Evolutionary conservation across 2,329 filamentous ascomycete genomes (phyloP).

Genomic region (Tolypocladium inflatum): DNA sequence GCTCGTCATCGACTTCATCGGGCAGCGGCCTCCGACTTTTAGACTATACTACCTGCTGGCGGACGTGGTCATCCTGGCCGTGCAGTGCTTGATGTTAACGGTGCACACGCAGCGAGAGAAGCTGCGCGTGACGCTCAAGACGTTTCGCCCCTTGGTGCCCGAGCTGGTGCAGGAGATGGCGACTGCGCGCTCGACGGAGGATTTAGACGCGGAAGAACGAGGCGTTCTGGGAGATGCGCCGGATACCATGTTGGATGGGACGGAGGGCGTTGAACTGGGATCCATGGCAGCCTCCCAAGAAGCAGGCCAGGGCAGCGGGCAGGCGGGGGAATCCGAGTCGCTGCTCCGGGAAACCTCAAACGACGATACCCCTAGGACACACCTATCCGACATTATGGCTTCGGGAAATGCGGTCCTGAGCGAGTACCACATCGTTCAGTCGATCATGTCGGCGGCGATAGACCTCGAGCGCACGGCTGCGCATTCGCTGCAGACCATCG

Average conservation of each 20-base stretch:
- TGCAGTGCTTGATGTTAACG: slow-evolving; percentile 57
- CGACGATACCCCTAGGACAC: slow-evolving; percentile 23
- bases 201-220: slow-evolving; percentile 48
- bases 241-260: slow-evolving; percentile 24
- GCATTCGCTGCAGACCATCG: slow-evolving; percentile 42
- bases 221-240: slow-evolving; percentile 34
- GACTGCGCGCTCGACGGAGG: slow-evolving; percentile 28
- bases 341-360: slow-evolving; percentile 13
- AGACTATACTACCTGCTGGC: slow-evolving; percentile 43
- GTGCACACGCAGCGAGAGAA: slow-evolving; percentile 52
- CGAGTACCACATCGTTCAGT: slow-evolving; percentile 43
- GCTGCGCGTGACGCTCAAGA: slow-evolving; percentile 38
- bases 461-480: slow-evolving; percentile 38
- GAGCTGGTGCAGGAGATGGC: slow-evolving; percentile 16
- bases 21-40: slow-evolving; percentile 52
- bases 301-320: slow-evolving; percentile 12
- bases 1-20: slow-evolving; percentile 58
- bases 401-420: slow-evolving; percentile 46
- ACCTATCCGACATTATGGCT: slow-evolving; percentile 37
- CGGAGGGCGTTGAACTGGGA: slow-evolving; percentile 36
- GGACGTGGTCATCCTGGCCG: slow-evolving; percentile 43
- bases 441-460: slow-evolving; percentile 36
- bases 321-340: slow-evolving; percentile 17
- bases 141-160: slow-evolving; percentile 23
- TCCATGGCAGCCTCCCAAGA: slow-evolving; percentile 14